A percentile compares a stretch with the other conserved stretches of the same genome.
phyloP scores from a whole-genome alignment of 768 basidiomycete genomes.

The Rubroboletus satanas region DNA sequence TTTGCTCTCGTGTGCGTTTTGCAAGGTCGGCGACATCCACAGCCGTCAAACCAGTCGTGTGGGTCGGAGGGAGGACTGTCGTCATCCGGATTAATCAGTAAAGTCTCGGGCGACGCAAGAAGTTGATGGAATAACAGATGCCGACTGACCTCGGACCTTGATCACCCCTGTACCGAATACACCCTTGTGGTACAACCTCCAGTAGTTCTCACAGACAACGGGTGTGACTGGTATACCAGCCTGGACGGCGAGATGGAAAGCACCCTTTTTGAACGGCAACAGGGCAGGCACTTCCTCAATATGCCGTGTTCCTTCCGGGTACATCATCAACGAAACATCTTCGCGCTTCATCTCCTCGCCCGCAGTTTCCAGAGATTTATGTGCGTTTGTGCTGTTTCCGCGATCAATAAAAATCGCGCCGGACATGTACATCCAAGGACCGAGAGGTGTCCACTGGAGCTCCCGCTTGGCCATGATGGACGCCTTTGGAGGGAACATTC shows the following conservation, averaged over 20 bases:
- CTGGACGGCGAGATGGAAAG: slow-evolving; percentile 93
- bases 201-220: slow-evolving; percentile 92
- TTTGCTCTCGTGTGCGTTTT: slow-evolving; percentile 64
- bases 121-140: not conserved
- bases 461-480: slow-evolving; percentile 94
- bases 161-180: slow-evolving; percentile 73
- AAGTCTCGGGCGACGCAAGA: not conserved
- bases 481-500: slow-evolving; percentile 77
- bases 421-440: slow-evolving; percentile 85
- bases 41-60: slow-evolving; percentile 65
- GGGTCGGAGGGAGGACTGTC: slow-evolving; percentile 85
- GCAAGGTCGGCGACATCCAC: slow-evolving; percentile 70
- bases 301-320: slow-evolving; percentile 93
- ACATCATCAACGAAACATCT: slow-evolving; percentile 84
- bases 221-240: slow-evolving; percentile 89
- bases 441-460: slow-evolving; percentile 81
- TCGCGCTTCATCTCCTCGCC: slow-evolving; percentile 71
- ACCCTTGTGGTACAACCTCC: slow-evolving; percentile 75
- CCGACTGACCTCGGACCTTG: slow-evolving; percentile 63
- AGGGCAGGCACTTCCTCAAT: slow-evolving; percentile 60
- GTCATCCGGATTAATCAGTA: slow-evolving; percentile 2
- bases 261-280: slow-evolving; percentile 94
- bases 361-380: slow-evolving; percentile 72
- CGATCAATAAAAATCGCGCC: slow-evolving; percentile 92
- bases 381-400: slow-evolving; percentile 69